Conservation (phyloP, 306 rosid species). For the Calophaca sinica region DNA sequence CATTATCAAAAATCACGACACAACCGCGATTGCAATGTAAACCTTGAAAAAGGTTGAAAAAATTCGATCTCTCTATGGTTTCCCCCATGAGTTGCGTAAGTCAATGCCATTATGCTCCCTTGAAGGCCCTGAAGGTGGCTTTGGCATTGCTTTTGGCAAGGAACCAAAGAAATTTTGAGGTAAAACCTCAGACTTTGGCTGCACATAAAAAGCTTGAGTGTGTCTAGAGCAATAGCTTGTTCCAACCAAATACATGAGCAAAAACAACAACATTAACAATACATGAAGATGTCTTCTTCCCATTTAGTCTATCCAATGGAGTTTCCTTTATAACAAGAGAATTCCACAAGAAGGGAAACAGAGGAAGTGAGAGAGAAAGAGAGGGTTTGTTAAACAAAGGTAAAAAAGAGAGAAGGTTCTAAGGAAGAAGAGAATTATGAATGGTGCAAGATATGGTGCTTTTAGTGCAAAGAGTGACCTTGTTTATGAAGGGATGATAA, state of each 20-base stretch:
- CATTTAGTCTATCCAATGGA: constrained; percentile 46
- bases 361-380: neutral
- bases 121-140: constrained; percentile 93
- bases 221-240: constrained; percentile 49
- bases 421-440: constrained; percentile 33
- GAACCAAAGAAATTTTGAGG: constrained; percentile 55
- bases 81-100: constrained; percentile 53
- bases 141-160: constrained; percentile 69
- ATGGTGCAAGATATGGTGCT: constrained; percentile 43
- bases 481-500: constrained; percentile 41
- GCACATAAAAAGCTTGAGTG: constrained; percentile 50
- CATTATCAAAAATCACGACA: too few species aligned
- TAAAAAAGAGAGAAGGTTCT: constrained; percentile 2
- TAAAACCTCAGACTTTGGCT: constrained; percentile 51
- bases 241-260: constrained; percentile 50
- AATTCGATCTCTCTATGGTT: constrained; percentile 48
- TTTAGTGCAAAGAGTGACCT: constrained; percentile 20
- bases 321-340: neutral
- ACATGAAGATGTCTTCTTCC: constrained; percentile 45
- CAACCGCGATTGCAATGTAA: too few species aligned
- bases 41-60: too few species aligned
- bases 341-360: constrained; percentile 6
- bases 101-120: constrained; percentile 72
- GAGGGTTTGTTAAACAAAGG: constrained; percentile 37
- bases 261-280: constrained; percentile 44